A percentile compares a stretch with the other conserved stretches of the same genome.
phyloP scores from a whole-genome alignment of 805 yeast genomes.

The Zygotorulaspora chibaensis region DNA sequence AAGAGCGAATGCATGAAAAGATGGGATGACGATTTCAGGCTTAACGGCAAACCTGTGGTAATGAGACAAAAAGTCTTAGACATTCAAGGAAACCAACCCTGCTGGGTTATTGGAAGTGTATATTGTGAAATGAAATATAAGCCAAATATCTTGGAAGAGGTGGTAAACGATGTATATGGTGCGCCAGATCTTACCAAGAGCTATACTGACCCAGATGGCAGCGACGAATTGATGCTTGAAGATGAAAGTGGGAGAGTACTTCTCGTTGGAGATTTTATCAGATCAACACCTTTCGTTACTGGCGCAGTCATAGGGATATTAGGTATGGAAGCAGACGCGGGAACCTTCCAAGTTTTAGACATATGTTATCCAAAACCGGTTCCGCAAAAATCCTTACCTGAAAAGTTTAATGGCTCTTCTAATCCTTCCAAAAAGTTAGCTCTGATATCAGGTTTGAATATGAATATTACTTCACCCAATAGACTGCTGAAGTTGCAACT shows the following conservation, averaged over 20 bases:
- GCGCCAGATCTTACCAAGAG: slow-evolving; percentile 41
- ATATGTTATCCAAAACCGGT: slow-evolving; percentile 64
- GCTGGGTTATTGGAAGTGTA: slow-evolving; percentile 86
- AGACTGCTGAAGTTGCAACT: slow-evolving; percentile 46
- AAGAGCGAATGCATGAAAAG: slow-evolving; percentile 43
- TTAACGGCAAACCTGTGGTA: slow-evolving; percentile 37
- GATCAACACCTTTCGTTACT: slow-evolving; percentile 63
- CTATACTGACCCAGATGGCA: slow-evolving; percentile 49
- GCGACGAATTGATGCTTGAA: slow-evolving; percentile 69
- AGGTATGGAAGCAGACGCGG: slow-evolving; percentile 82
- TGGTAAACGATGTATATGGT: slow-evolving; percentile 49
- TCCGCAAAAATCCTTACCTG: slow-evolving; percentile 45
- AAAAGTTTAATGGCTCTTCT: slow-evolving; percentile 17
- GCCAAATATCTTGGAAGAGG: slow-evolving; percentile 80
- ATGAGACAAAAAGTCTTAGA: slow-evolving; percentile 42
- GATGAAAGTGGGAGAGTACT: slow-evolving; percentile 89
- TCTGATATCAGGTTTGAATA: slow-evolving; percentile 68
- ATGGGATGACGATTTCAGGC: slow-evolving; percentile 50
- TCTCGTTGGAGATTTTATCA: slow-evolving; percentile 58
- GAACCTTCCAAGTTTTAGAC: slow-evolving; percentile 80
- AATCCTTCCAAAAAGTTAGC: slow-evolving; percentile 47
- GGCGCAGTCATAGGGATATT: slow-evolving; percentile 84
- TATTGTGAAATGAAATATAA: slow-evolving; percentile 80
- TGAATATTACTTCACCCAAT: slow-evolving; percentile 44
- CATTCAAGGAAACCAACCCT: slow-evolving; percentile 42